Evolutionary conservation across 805 yeast genomes (phyloP), one percentile per base, ranked within the genome.

Genomic region (Wickerhamomyces hampshirensis): DNA sequence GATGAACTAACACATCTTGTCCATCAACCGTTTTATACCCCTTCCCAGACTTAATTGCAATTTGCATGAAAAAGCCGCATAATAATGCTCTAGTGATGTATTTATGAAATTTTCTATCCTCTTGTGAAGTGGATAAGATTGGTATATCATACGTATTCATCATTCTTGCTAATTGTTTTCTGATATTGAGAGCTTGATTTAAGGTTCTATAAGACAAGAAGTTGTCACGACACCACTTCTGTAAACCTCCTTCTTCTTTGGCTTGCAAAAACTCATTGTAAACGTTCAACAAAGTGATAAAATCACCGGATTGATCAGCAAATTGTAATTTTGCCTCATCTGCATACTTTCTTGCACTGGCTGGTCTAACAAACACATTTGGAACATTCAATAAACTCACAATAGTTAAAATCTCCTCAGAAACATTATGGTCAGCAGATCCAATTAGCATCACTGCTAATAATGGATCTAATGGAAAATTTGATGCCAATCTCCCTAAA

Each of bases 41-140:
- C 52, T 81, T 83, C 26, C 86, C 80, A n/a, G 84, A 75, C 68
- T 85, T 86, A 66, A 89, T 93, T 23, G 97, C 98, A 37, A 85
- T 95, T 66, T 93, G 98, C 98, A 93, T 89, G 68, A 93, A 93
- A 60, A 88, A 89, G 2, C 98, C 98, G n/a, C 86, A 75, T 4
- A 86, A 73, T 40, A 93, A 63, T 0, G 98, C 96, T 59, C 83
- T 84, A 39, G 95, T 73, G 46, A 93, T 80, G 51, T 86, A 83
- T 49, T 74, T 79, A 60, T 80, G 81, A 63, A 85, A 88, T 34
- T 74, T 75, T 44, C 71, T 68, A 51, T 78, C 80, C 18, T 75
- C 83, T 43, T 63, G 73, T 28, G 83, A 80, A 3, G 87, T 80
- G 32, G 87, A 75, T 40, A 73, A 69, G 37, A 93, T 62, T 39